Evolutionary conservation across 345 rosid species (phyloP), one percentile per base, ranked within the genome.

Genomic region (Salix koriyanagi): DNA sequence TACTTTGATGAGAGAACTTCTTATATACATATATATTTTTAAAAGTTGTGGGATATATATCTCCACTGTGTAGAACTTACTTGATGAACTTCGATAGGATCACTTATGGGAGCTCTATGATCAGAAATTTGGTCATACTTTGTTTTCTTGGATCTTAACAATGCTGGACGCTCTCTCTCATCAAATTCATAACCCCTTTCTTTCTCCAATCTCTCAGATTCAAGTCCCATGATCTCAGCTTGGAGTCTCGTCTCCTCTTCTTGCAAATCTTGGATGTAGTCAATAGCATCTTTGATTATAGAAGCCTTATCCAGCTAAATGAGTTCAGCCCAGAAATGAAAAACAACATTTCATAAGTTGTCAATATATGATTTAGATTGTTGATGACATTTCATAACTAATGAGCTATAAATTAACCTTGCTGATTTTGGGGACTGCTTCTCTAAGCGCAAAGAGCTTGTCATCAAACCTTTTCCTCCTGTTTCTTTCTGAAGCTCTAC

Each of bases 241-340:
- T 84, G 88, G 18, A 96, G 90, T 76, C 86, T 86, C 54, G 77
- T 84, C 81, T 96, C 94, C 80, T 93, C 93, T 4, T 88, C 89
- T 23, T 91, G 99, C 78, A 96, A 76, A 52, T 91, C 93, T 80
- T 93, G 87, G 67, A 96, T 93, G 81, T 96, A 93, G 64, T 89
- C 91, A 18, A 93, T 96, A 10, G 99, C 98, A 44, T 96, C 99
- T 82, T 91, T 96, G 77, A 96, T 85, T 77, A 92, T 95, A 32
- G 99, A 96, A 26, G 99, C 99, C 86, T 93, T 96, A 71, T 96
- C 99, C 98, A 96, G 90, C 99, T 96, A 75, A 6, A 30, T 2
- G 15, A 19, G 13, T 18, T 54, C 60, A 21, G 2, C 60, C 23
- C 48, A 52, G 13, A 19, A 44, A 67, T 5, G 37, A 36, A 36